A percentile compares a stretch with the other conserved stretches of the same genome.
Evolutionary conservation across 1,284 basidiomycete species (phyloP).

Genomic region (Marasmius oreades): DNA sequence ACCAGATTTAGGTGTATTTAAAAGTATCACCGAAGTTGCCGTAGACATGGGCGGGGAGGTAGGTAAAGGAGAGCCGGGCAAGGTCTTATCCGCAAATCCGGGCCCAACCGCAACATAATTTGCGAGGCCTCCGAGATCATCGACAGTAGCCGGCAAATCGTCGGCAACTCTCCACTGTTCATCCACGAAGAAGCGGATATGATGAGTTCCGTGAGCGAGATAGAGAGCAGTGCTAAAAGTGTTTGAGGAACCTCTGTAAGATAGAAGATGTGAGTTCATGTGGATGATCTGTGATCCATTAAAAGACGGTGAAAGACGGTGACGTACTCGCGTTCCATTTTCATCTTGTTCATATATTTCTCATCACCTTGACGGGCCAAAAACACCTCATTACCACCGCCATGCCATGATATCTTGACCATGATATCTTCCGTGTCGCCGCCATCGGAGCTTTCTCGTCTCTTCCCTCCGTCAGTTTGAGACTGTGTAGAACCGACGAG

Average conservation of each 20-base stretch:
- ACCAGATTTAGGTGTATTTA: background rate
- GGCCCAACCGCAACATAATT: constrained; percentile 78
- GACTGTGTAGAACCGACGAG: background rate
- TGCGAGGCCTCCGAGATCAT: constrained; percentile 92
- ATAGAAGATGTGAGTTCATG: background rate
- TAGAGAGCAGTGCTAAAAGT: constrained; percentile 44
- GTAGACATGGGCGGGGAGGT: background rate
- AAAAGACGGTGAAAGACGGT: background rate
- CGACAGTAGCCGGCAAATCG: constrained; percentile 87
- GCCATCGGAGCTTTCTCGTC: background rate
- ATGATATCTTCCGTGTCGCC: constrained; percentile 1
- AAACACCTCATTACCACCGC: constrained; percentile 54
- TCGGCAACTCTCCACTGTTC: constrained; percentile 78
- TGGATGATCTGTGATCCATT: background rate
- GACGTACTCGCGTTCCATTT: constrained; percentile 62
- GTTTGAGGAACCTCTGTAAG: constrained; percentile 28
- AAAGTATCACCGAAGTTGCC: background rate
- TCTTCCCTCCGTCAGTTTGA: background rate
- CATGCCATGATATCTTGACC: constrained; percentile 61
- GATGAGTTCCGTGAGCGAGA: constrained; percentile 91
- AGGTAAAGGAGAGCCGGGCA: background rate
- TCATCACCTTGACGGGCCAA: constrained; percentile 70
- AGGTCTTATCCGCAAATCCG: background rate
- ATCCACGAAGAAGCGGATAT: constrained; percentile 95
- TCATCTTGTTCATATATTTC: constrained; percentile 63